Evolutionary conservation across 306 rosid species (phyloP), one percentile per base, ranked within the genome.

Genomic region (Coriaria nepalensis): DNA sequence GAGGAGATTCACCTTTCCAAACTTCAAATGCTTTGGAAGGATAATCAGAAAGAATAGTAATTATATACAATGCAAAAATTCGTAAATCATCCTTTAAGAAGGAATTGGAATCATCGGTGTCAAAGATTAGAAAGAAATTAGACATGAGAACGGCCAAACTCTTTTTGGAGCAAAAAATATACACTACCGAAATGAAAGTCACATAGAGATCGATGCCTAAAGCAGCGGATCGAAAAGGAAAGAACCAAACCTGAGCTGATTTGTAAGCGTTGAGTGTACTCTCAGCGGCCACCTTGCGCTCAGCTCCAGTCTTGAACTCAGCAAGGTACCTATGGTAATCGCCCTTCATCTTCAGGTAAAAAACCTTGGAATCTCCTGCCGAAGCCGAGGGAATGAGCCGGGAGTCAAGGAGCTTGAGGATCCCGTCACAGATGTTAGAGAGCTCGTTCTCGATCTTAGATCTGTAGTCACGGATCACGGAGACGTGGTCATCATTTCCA

Each of bases 231-330:
- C 4, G 13, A 35, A 15, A 43, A 34, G 35, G 13, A 67, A 42
- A 43, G 2, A 39, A 42, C 38, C 49, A 40, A 51, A 92, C 98
- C 96, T 92, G 96, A 63, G 98, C 98, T 37, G 96, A 55, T 68
- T 85, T 92, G 80, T 92, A 92, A 38, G 96, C 96, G 14, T 85
- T 53, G 56, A 92, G 98, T 2, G 98, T 92, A 76, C 94, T 80
- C 68, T 85, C 96, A 2, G 98, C 96, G n/a, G 98, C 94, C 61
- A 79, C 98, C 73, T 92, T 92, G 50, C 98, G 83, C 63, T 92
- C 93, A n/a, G 81, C 81, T 13, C 96, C 98, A 37, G 96, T 92
- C 69, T 85, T 92, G 60, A 92, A 92, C 84, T 92, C 98, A 10
- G 98, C 98, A 5, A 92, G 87, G 52, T 92, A 85, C 62, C 98